A percentile compares a stretch with the other conserved stretches of the same genome.
phyloP scores from a whole-genome alignment of 768 basidiomycete genomes.

The Psilocybe cubensis region DNA sequence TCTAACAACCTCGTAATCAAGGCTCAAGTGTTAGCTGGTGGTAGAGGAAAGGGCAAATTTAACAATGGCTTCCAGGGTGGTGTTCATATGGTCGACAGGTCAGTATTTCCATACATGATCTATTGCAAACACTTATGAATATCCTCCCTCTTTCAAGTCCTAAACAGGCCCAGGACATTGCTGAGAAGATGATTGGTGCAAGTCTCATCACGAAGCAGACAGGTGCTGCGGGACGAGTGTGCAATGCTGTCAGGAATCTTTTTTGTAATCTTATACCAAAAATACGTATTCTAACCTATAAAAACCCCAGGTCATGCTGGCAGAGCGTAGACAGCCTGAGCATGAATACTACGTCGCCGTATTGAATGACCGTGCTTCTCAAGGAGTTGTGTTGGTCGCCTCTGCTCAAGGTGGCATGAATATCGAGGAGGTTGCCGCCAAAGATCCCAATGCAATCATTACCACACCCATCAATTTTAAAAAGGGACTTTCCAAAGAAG shows the following conservation, averaged over 20 bases:
- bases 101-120: conserved; percentile 13
- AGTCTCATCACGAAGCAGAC: conserved; percentile 99
- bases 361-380: conserved; percentile 89
- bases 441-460: conserved; percentile 93
- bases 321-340: conserved; percentile 88
- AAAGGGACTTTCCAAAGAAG: conserved; percentile 73
- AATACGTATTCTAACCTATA: background rate
- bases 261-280: background rate
- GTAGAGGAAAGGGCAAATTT: conserved; percentile 97
- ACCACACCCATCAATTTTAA: conserved; percentile 90
- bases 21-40: conserved; percentile 98
- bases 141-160: conserved; percentile 52
- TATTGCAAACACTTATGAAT: background rate
- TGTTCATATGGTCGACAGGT: conserved; percentile 94
- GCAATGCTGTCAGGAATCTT: conserved; percentile 79
- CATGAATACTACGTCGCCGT: conserved; percentile 99
- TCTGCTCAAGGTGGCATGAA: conserved; percentile 99
- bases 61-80: conserved; percentile 96
- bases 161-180: conserved; percentile 85
- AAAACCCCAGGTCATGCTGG: conserved; percentile 85
- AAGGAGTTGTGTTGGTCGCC: conserved; percentile 90
- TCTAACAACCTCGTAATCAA: conserved; percentile 89
- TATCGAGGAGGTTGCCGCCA: conserved; percentile 98
- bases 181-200: conserved; percentile 91
- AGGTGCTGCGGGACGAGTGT: conserved; percentile 87